Base-by-base conservation (phyloP, 1,284 basidiomycete genomes). In the Fomitopsis pinicola region DNA sequence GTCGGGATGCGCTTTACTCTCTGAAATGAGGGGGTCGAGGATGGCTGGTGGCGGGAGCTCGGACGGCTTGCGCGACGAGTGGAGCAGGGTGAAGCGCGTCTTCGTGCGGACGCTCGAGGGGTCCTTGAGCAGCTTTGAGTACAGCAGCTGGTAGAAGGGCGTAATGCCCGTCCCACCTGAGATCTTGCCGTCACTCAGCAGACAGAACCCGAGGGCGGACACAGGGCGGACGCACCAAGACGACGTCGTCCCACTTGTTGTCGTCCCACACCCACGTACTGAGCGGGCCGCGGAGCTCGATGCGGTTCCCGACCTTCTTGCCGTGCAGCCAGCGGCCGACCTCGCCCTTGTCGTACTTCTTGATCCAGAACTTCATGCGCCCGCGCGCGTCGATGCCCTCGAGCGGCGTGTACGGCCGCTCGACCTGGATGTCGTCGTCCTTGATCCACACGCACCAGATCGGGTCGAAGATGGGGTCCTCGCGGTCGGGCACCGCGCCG, bases 381-480 rank as follows among this genome's bases (percentile, higher is more conserved):
- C 89, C 86, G 40, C 85, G 71, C 62, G 79, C 72, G 60, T 89
- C 86, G 26, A 92, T 76, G 14, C 90, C 87, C 65, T 86, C 80
- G 45, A 93, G 73, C 0, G 92, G 91, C 5, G 93, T 95, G 70
- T 93, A 95, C 3, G 91, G 86, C 56, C 92, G 76, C 70, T 95
- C 92, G n/a, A 94, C 90, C 73, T 94, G 92, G 22, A 95, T 90
- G 66, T 92, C 92, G 64, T 89, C 88, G 69, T 95, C 91, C 67
- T 94, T 94, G 70, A 94, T 80, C 71, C 82, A 94, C 19, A 95
- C 75, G 35, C 89, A 89, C 83, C 87, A 92, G 61, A 94, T 84
- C 5, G 89, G 80, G 44, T 71, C 63, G 33, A 73, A 71, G 3
- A 63, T 58, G 5, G 66, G 55, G 10, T 67, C 57, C 6, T 70